Base-by-base conservation (phyloP, 2,329 filamentous ascomycete genomes). In the Plenodomus lindquistii region DNA sequence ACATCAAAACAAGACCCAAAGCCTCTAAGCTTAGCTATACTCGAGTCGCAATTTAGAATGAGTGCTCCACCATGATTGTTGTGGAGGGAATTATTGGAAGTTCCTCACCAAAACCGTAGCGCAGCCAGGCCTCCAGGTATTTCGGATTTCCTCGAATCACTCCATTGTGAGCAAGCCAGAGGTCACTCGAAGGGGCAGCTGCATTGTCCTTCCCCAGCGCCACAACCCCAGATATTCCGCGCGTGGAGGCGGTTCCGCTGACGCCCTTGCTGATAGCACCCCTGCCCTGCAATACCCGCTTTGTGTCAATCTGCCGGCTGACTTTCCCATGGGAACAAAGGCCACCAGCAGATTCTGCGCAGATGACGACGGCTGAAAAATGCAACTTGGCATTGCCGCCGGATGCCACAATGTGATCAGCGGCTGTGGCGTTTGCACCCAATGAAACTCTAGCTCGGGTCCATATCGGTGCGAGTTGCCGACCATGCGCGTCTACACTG, bases 341-440 rank as follows among this genome's bases (percentile, higher is more conserved):
- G 15, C 34, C 20, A 15, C 22, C 22, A 31, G 27, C 27, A 31
- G 38, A 40, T 17, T 20, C 31, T 36, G 16, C 22, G 42, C 29
- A 45, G 34, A 54, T 50, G 51, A 48, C 46, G 50, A 40, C 39
- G 24, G n/a, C 15, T 24, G 24, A 20, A 40, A 27, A 41, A 42
- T 40, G 35, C 35, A 34, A 31, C 44, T 48, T 54, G 47, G 42
- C 42, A 24, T 22, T 31, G 15, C 36, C 19, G 17, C 50, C 49
- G 49, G 46, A 50, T 49, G 43, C 27, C 45, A 44, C 52, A 3
- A 21, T 37, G 35, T 18, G 35, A 18, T 18, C 35, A 18, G 39
- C 54, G 50, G 50, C 34, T 57, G 52, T 60, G 54, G 54, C 57
- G 57, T 39, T 40, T 11, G 24, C 29, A 31, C 29, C 54, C 54